Percentiles rank a stretch among this genome's conserved stretches.
Evolutionary conservation across 2,329 filamentous ascomycete species (phyloP).

Genomic region (Gaeumannomyces sp.): DNA sequence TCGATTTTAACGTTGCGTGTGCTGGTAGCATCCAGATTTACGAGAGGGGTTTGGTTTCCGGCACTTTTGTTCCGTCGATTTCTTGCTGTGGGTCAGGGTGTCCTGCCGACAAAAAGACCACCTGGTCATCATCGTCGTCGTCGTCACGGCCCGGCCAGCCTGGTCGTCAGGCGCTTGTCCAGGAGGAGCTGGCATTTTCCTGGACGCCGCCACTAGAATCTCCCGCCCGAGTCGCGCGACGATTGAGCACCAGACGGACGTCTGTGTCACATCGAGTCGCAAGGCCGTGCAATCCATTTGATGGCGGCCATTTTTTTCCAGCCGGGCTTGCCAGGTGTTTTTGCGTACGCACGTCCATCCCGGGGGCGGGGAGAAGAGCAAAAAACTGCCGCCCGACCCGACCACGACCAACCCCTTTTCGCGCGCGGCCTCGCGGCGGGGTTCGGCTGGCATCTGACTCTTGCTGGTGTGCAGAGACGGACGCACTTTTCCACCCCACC

Average conservation of each 20-base stretch:
- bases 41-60: neutral
- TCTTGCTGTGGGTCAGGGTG: too few species aligned
- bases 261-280: neutral
- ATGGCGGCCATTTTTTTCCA: neutral
- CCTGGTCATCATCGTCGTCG: too few species aligned
- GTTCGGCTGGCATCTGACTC: too few species aligned
- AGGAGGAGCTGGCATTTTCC: too few species aligned
- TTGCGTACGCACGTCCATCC: neutral
- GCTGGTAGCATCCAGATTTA: neutral
- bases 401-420: neutral
- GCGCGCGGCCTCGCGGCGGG: neutral
- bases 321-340: neutral
- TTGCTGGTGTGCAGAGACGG: too few species aligned
- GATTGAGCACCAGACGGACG: neutral
- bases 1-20: neutral
- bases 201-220: too few species aligned
- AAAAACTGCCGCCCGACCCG: neutral
- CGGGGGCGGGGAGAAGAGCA: too few species aligned
- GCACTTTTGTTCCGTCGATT: neutral
- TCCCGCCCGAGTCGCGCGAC: too few species aligned
- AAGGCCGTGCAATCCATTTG: neutral
- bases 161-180: too few species aligned
- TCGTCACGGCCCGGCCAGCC: too few species aligned
- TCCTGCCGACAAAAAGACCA: too few species aligned
- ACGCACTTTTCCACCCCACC: neutral